Conservation (phyloP, 2,329 filamentous ascomycete genomes). For the Apiospora marii region DNA sequence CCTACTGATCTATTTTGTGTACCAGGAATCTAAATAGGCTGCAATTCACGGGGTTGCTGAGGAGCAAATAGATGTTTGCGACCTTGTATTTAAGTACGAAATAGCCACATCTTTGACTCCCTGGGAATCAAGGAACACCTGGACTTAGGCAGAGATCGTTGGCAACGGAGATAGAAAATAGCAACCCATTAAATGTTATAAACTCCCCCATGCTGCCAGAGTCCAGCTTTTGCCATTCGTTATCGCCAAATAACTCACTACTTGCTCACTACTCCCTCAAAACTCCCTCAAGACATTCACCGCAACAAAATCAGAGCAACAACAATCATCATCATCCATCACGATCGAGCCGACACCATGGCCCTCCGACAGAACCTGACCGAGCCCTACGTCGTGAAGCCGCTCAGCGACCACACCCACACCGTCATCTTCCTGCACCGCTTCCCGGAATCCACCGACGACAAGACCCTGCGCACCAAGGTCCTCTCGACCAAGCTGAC, state of each 20-base stretch:
- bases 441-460: conserved; percentile 27
- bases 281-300: background rate
- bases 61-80: background rate
- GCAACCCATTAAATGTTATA: background rate
- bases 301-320: background rate
- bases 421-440: conserved; percentile 35
- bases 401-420: conserved; percentile 29
- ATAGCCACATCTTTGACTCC: background rate
- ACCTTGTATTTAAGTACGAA: background rate
- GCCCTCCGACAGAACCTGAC: conserved; percentile 26
- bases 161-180: background rate
- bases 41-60: background rate
- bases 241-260: too few relatives aligned
- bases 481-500: conserved; percentile 30
- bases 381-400: conserved; percentile 29
- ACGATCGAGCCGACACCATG: conserved; percentile 14
- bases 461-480: conserved; percentile 29
- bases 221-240: too few relatives aligned
- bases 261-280: too few relatives aligned
- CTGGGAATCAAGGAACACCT: background rate
- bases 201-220: background rate
- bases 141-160: background rate
- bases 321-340: background rate
- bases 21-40: background rate
- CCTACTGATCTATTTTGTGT: background rate